Conservation (phyloP, 805 yeast species). For the Candida alai region DNA sequence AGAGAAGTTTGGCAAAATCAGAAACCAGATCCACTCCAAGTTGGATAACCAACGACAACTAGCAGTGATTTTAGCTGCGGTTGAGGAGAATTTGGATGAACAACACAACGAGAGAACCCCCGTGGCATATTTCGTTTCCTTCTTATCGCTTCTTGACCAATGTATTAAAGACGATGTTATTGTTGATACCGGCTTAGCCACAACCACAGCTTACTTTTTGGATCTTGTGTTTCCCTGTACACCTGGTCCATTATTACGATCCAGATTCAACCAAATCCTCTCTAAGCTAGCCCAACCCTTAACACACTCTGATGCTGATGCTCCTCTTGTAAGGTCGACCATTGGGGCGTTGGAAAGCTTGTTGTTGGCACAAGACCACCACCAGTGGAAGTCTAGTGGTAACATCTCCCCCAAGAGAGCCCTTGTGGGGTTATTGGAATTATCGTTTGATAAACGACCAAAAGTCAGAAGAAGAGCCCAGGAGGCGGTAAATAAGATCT, state of each 20-base stretch:
- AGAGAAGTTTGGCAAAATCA: constrained; percentile 59
- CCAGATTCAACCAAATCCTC: constrained; percentile 74
- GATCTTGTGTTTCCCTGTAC: constrained; percentile 75
- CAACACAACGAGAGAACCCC: constrained; percentile 61
- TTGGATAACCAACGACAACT: constrained; percentile 81
- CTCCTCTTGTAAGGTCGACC: constrained; percentile 78
- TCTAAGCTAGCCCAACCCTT: constrained; percentile 79
- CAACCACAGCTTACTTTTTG: constrained; percentile 74
- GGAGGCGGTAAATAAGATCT: constrained; percentile 71
- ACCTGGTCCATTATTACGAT: constrained; percentile 62
- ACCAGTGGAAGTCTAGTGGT: constrained; percentile 64
- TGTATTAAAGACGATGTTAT: constrained; percentile 48
- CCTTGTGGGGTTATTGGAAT: constrained; percentile 68
- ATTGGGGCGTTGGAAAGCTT: constrained; percentile 82
- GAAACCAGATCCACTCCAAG: constrained; percentile 73
- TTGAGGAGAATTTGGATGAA: constrained; percentile 80
- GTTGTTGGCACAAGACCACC: constrained; percentile 73
- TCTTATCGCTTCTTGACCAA: constrained; percentile 77
- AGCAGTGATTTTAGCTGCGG: constrained; percentile 80
- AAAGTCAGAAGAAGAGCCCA: constrained; percentile 93
- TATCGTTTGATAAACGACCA: constrained; percentile 85
- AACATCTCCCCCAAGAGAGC: constrained; percentile 79
- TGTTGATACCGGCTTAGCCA: constrained; percentile 61
- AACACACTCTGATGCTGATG: constrained; percentile 63
- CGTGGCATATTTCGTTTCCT: constrained; percentile 81